These are phyloP conservation scores for Daldinia concentrica DNA, from an alignment of 495 filamentous ascomycete genomes.

Conservation along the genomic window DNA sequence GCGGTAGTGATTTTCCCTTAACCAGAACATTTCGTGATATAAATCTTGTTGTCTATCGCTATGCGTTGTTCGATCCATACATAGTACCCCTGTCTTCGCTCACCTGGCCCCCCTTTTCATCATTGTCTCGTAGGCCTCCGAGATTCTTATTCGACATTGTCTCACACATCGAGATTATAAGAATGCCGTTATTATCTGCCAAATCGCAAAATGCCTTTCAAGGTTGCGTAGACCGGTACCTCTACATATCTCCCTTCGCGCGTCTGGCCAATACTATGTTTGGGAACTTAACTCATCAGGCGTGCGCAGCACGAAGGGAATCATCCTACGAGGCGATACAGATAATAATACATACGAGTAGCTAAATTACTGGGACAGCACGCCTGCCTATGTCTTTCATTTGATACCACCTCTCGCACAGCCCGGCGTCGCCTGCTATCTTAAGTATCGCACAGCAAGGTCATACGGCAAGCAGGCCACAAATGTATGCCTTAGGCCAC, in stretches of 20 bases:
- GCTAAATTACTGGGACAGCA: constrained; percentile 19
- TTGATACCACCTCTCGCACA: constrained; percentile 31
- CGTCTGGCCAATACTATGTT: constrained; percentile 20
- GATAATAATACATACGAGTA: constrained; percentile 35
- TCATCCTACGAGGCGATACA: constrained; percentile 27
- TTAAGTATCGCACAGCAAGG: constrained; percentile 27
- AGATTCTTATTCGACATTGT: constrained; percentile 43
- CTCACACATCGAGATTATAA: constrained; percentile 43
- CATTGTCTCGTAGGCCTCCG: constrained; percentile 31
- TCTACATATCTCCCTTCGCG: constrained; percentile 30
- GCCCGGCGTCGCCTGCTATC: constrained; percentile 30
- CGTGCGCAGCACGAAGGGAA: constrained; percentile 27
- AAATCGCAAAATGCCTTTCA: constrained; percentile 32
- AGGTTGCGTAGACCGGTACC: constrained; percentile 19
- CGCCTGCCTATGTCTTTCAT: constrained; percentile 16
- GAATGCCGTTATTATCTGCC: constrained; percentile 40
- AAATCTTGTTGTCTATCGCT: constrained; percentile 30
- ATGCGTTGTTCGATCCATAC: constrained; percentile 40
- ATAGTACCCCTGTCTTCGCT: constrained; percentile 31
- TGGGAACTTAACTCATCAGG: constrained; percentile 18
- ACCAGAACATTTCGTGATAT: constrained; percentile 26
- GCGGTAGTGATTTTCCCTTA: constrained; percentile 28
- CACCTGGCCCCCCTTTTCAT: constrained; percentile 40
- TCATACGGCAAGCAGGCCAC: constrained; percentile 29
- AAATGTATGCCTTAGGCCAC: constrained; percentile 18